phyloP scores from a whole-genome alignment of 306 rosid species.

The Pterocarpus macrocarpus region DNA sequence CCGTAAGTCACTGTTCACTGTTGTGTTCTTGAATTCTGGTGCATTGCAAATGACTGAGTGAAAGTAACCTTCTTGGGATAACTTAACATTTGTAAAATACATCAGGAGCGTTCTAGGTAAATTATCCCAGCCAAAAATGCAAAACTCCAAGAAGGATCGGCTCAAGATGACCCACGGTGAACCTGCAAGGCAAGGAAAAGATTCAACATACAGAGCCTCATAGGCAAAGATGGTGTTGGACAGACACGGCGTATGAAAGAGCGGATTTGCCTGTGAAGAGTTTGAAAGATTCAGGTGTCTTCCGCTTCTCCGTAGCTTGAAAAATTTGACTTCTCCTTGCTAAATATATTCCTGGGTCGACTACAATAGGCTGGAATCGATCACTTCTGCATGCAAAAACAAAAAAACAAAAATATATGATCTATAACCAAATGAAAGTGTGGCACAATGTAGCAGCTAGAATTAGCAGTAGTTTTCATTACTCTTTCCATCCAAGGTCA shows the following conservation, averaged over 20 bases:
- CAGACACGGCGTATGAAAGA: constrained; percentile 31
- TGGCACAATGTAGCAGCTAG: constrained; percentile 25
- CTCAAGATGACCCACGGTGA: constrained; percentile 89
- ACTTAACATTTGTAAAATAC: constrained; percentile 80
- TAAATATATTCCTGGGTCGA: constrained; percentile 77
- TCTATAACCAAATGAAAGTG: constrained; percentile 18
- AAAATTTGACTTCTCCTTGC: constrained; percentile 92
- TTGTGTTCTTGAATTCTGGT: constrained; percentile 79
- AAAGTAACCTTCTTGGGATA: constrained; percentile 87
- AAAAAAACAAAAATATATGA: constrained; percentile 37
- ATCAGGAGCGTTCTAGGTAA: constrained; percentile 80
- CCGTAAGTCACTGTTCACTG: constrained; percentile 78
- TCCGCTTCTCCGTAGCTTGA: constrained; percentile 82
- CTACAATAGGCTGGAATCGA: constrained; percentile 79
- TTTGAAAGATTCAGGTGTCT: constrained; percentile 80
- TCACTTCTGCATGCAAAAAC: constrained; percentile 62
- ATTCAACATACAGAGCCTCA: constrained; percentile 19
- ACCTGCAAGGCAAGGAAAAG: constrained; percentile 66
- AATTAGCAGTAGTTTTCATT: constrained; percentile 48
- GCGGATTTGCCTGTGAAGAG: constrained; percentile 78
- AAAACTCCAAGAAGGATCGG: constrained; percentile 76
- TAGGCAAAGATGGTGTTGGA: constrained; percentile 7
- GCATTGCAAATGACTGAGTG: constrained; percentile 86
- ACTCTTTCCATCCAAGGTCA: constrained; percentile 95
- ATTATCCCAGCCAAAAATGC: constrained; percentile 91